A percentile compares a stretch with the other conserved stretches of the same genome.
Evolutionary conservation across 2,329 filamentous ascomycete species (phyloP).

Genomic region (Aschersonia sp.): DNA sequence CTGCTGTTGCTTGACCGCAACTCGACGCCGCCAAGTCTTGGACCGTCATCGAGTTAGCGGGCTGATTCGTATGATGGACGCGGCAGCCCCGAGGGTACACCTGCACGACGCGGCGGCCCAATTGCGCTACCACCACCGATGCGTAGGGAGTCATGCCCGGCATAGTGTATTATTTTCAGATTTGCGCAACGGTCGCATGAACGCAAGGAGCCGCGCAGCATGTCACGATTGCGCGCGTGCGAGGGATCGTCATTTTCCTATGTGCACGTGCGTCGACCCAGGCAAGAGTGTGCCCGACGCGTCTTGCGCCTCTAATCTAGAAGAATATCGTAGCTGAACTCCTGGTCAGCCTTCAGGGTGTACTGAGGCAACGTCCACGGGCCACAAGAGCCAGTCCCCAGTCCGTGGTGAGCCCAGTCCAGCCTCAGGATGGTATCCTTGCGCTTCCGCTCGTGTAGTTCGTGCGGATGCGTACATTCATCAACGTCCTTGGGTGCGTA

Average conservation of each 20-base stretch:
- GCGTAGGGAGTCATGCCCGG: neutral
- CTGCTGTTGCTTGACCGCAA: neutral
- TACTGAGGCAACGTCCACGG: conserved; percentile 37
- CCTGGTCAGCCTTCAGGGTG: conserved; percentile 23
- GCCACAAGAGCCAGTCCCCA: conserved; percentile 49
- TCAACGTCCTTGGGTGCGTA: conserved; percentile 41
- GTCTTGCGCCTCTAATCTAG: conserved; percentile 18
- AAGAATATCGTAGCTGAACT: conserved; percentile 29
- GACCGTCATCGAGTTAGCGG: no score
- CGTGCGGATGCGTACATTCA: conserved; percentile 42
- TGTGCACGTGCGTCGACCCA: no score
- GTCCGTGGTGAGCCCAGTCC: conserved; percentile 47
- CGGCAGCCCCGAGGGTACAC: neutral
- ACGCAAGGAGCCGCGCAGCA: no score
- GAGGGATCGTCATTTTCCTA: no score
- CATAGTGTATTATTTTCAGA: no score
- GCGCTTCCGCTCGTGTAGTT: conserved; percentile 33
- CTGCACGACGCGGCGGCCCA: neutral
- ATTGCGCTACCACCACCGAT: neutral
- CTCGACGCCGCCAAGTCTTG: no score
- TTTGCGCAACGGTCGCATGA: no score
- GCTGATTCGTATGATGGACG: no score
- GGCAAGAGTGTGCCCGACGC: neutral
- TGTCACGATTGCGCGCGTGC: no score
- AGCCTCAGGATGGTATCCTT: conserved; percentile 41